A percentile compares a stretch with the other conserved stretches of the same genome.
phyloP scores from a whole-genome alignment of 805 yeast species.

The Starmerella sp. region DNA sequence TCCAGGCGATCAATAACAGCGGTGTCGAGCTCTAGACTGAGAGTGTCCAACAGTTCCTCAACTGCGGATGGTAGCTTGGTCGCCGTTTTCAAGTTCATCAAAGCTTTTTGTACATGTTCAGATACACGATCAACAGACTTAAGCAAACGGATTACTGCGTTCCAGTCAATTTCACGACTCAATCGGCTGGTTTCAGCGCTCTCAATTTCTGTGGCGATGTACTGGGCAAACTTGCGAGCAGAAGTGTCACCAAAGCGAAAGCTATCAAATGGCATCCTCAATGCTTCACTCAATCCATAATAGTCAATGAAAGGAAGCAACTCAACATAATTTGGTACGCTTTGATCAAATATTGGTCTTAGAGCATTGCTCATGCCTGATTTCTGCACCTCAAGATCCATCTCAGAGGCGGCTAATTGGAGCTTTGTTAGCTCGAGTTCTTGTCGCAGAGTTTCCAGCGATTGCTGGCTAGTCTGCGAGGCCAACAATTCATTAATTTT shows the following conservation, averaged over 20 bases:
- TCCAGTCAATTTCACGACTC: neutral
- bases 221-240: neutral
- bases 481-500: neutral
- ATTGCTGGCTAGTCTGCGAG: neutral
- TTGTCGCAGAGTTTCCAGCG: neutral
- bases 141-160: neutral
- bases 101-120: neutral
- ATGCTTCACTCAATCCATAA: neutral
- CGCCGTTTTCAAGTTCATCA: neutral
- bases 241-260: conserved; percentile 1
- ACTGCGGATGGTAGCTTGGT: neutral
- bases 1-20: neutral
- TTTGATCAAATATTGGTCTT: neutral
- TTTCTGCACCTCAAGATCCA: conserved; percentile 1
- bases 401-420: conserved; percentile 2
- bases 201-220: neutral
- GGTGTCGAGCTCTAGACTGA: neutral
- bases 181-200: neutral
- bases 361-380: conserved; percentile 2
- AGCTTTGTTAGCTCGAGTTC: conserved; percentile 1
- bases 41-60: neutral
- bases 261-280: neutral
- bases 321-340: neutral
- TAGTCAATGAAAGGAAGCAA: conserved; percentile 7
- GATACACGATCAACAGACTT: neutral